A percentile compares a stretch with the other conserved stretches of the same genome.
These are phyloP conservation scores for Heliamphora exappendiculata DNA, from an alignment of 148 eudicot genomes.

Conservation along the genomic window DNA sequence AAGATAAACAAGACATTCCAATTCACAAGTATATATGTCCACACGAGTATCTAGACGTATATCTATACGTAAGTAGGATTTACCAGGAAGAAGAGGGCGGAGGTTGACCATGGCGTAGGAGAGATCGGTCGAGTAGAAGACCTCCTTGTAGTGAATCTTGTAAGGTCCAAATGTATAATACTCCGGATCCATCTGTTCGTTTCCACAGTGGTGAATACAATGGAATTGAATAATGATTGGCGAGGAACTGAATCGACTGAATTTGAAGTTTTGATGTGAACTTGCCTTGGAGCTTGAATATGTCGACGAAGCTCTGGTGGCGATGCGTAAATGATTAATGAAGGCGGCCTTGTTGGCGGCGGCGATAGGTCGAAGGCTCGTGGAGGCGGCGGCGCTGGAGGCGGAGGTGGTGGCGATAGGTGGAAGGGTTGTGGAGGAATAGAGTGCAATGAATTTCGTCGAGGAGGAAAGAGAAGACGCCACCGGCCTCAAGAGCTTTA, in stretches of 20 bases:
- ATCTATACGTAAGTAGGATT: neutral
- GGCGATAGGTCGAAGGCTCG: no score
- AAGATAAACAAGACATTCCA: neutral
- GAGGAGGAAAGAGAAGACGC: slow-evolving; percentile 6
- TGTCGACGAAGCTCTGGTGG: slow-evolving; percentile 16
- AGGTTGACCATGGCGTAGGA: slow-evolving; percentile 83
- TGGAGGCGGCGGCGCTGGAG: neutral
- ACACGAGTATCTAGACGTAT: neutral
- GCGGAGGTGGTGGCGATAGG: neutral
- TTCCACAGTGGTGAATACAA: neutral
- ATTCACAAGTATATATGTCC: neutral
- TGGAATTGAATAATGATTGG: neutral
- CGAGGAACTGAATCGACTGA: neutral
- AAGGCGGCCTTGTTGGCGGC: neutral
- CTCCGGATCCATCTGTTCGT: slow-evolving; percentile 51
- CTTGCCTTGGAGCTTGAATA: slow-evolving; percentile 9
- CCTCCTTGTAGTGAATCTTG: slow-evolving; percentile 64
- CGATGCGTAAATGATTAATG: neutral
- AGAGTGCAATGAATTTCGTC: neutral
- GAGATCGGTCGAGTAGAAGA: slow-evolving; percentile 57
- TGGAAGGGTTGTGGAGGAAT: neutral
- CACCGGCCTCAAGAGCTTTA: neutral
- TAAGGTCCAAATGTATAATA: slow-evolving; percentile 60
- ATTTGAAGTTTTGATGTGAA: neutral
- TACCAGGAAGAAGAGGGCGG: slow-evolving; percentile 92